Percentiles rank a stretch among this genome's conserved stretches.
These are phyloP conservation scores for Trametes sp. DNA, from an alignment of 1,284 basidiomycete genomes.

Conservation along the genomic window DNA sequence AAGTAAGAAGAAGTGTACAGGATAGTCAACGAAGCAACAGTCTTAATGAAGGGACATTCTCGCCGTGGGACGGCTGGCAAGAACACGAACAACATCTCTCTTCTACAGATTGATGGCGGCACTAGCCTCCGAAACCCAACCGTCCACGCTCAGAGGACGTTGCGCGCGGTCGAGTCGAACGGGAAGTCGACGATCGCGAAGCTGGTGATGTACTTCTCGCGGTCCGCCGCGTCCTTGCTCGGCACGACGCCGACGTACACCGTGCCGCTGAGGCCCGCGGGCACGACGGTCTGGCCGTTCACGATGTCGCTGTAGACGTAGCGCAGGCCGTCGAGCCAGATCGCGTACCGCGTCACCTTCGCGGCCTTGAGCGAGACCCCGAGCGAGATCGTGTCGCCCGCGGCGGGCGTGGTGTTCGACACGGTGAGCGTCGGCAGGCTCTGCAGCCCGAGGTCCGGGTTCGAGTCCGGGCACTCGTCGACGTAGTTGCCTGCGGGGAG, in stretches of 20 bases:
- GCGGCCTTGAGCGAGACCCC: slow-evolving; percentile 19
- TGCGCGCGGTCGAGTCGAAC: slow-evolving; percentile 10
- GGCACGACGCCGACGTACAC: slow-evolving; percentile 31
- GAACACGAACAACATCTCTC: no score
- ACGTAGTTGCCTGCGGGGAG: slow-evolving; percentile 34
- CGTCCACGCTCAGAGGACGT: not conserved
- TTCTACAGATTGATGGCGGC: no score
- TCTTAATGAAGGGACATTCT: no score
- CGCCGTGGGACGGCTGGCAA: no score
- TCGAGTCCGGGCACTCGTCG: slow-evolving; percentile 46
- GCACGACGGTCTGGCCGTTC: slow-evolving; percentile 28
- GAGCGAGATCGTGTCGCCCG: slow-evolving; percentile 41
- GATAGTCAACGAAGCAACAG: no score
- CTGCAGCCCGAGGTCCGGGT: slow-evolving; percentile 48
- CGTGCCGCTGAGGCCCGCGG: slow-evolving; percentile 25
- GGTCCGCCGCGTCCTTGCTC: slow-evolving; percentile 18
- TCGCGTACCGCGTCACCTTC: slow-evolving; percentile 21
- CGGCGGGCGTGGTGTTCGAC: slow-evolving; percentile 31
- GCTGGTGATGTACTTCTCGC: slow-evolving; percentile 23
- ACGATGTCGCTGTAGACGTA: slow-evolving; percentile 22
- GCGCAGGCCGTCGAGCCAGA: slow-evolving; percentile 29
- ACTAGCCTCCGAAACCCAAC: no score
- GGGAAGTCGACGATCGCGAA: slow-evolving; percentile 30
- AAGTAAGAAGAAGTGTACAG: no score
- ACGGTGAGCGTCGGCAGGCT: slow-evolving; percentile 45